phyloP scores from a whole-genome alignment of 1,284 basidiomycete genomes.

The Entoloma clypeatum region DNA sequence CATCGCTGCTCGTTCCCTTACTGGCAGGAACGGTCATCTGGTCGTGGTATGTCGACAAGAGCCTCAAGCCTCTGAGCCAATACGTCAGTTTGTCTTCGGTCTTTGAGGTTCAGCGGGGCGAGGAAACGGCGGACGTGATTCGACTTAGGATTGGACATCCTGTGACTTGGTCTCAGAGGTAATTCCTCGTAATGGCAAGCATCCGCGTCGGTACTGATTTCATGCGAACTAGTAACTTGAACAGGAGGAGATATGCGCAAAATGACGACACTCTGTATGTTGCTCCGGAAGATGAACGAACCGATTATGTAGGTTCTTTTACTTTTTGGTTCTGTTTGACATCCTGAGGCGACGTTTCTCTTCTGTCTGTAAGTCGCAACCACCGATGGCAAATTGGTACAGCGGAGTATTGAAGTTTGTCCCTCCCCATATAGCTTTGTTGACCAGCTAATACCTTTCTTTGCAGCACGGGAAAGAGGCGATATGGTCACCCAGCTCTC shows the following conservation, averaged over 20 bases:
- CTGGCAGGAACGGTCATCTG: constrained; percentile 75
- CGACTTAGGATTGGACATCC: constrained; percentile 74
- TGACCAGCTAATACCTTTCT: not conserved
- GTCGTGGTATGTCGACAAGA: constrained; percentile 72
- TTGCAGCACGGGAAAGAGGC: constrained; percentile 72
- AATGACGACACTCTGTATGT: constrained; percentile 95
- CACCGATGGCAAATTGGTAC: constrained; percentile 93
- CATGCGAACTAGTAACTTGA: constrained; percentile 59
- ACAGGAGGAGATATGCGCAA: constrained; percentile 79
- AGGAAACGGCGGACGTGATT: constrained; percentile 73
- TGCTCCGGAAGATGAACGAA: constrained; percentile 84
- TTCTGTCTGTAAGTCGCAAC: constrained; percentile 64
- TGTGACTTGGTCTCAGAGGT: constrained; percentile 85
- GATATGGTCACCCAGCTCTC: constrained; percentile 90
- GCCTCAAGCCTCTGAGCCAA: constrained; percentile 75
- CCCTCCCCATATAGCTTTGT: not conserved
- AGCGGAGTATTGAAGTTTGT: constrained; percentile 83
- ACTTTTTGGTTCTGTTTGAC: not conserved
- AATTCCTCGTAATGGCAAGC: constrained; percentile 1
- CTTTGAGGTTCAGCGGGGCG: constrained; percentile 83
- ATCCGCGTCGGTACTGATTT: constrained; percentile 6
- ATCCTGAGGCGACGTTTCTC: constrained; percentile 4
- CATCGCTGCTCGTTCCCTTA: constrained; percentile 78
- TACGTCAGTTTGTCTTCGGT: constrained; percentile 84
- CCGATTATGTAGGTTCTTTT: constrained; percentile 70